phyloP scores from a whole-genome alignment of 495 filamentous ascomycete species.

The Annulohypoxylon maeteangense region DNA sequence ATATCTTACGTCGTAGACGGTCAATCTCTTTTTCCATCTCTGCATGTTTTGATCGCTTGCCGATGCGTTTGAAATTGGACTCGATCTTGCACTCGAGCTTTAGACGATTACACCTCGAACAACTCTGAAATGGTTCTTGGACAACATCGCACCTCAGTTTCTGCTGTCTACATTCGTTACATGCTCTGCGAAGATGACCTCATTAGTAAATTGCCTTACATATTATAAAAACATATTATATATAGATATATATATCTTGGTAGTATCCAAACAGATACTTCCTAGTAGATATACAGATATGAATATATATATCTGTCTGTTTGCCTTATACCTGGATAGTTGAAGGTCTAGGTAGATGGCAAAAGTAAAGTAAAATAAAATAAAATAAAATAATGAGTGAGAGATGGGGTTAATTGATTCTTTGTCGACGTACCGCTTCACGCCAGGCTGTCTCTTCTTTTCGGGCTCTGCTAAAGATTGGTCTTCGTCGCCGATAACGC shows the following conservation, averaged over 20 bases:
- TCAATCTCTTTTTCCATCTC: constrained; percentile 93
- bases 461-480: constrained; percentile 67
- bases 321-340: neutral
- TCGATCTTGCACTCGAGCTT: constrained; percentile 92
- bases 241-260: constrained; percentile 9
- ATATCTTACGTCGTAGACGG: constrained; percentile 58
- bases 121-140: constrained; percentile 83
- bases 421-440: constrained; percentile 67
- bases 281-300: neutral
- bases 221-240: constrained; percentile 1
- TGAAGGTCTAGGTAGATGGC: neutral
- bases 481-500: constrained; percentile 70
- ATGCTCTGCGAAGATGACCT: constrained; percentile 62
- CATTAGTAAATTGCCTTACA: constrained; percentile 15
- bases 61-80: constrained; percentile 91
- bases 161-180: constrained; percentile 95
- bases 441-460: constrained; percentile 73
- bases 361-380: constrained; percentile 1
- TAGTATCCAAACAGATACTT: neutral
- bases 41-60: constrained; percentile 88
- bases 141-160: constrained; percentile 94
- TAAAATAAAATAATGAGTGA: neutral
- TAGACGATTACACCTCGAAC: constrained; percentile 84
- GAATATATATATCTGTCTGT: constrained; percentile 9
- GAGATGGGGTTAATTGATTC: neutral